Percentiles rank a stretch among this genome's conserved stretches.
Conservation (phyloP, 2,329 filamentous ascomycete species). For the Penicillium sclerotigenum region DNA sequence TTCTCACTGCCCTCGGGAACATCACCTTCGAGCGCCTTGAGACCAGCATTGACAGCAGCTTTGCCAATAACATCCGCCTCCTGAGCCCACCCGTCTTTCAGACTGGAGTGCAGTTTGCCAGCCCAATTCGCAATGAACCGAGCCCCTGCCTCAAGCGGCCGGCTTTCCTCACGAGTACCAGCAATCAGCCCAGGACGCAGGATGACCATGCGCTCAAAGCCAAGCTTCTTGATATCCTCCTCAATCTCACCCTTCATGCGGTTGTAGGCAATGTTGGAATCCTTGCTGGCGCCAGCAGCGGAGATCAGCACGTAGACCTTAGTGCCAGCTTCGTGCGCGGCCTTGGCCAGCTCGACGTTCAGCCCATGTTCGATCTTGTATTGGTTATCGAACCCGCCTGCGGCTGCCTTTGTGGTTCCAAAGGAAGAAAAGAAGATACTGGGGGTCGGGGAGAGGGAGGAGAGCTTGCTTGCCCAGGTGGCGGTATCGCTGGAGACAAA, state of each 20-base stretch:
- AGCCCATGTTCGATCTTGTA: constrained; percentile 86
- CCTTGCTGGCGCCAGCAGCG: constrained; percentile 51
- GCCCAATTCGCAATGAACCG: constrained; percentile 55
- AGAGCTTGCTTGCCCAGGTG: constrained; percentile 64
- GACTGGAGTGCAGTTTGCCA: constrained; percentile 50
- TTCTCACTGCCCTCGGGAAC: constrained; percentile 40
- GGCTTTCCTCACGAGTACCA: constrained; percentile 63
- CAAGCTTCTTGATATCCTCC: constrained; percentile 66
- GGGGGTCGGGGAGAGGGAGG: constrained; percentile 55
- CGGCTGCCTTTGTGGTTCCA: constrained; percentile 72
- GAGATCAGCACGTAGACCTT: constrained; percentile 77
- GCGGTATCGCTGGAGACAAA: constrained; percentile 65
- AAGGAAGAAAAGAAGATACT: constrained; percentile 71
- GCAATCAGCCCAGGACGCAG: constrained; percentile 71
- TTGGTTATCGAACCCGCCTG: constrained; percentile 74
- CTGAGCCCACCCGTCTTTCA: constrained; percentile 68
- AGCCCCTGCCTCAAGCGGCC: constrained; percentile 57
- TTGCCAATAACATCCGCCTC: constrained; percentile 67
- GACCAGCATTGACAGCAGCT: constrained; percentile 35
- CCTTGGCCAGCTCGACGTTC: constrained; percentile 72
- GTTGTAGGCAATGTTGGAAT: constrained; percentile 53
- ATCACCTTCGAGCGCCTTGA: constrained; percentile 42
- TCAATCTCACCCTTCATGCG: constrained; percentile 88
- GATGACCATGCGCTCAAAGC: constrained; percentile 76
- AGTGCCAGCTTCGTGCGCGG: constrained; percentile 68